Percentiles rank a stretch among this genome's conserved stretches.
phyloP scores from a whole-genome alignment of 2,329 filamentous ascomycete species.

The Colletotrichum sublineola region DNA sequence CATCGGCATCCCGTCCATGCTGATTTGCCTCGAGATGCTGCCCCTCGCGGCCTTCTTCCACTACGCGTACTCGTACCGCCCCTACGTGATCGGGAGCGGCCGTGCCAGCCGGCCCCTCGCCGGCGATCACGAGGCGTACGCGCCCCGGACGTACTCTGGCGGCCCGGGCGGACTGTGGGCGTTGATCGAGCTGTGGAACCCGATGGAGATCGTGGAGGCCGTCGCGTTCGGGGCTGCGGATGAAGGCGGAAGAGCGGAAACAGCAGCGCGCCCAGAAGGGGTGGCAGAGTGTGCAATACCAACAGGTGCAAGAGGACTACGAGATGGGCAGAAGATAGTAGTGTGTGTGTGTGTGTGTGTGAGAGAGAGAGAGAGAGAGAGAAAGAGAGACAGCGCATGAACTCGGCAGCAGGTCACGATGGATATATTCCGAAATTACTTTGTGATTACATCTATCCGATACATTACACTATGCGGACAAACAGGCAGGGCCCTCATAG shows the following conservation, averaged over 20 bases:
- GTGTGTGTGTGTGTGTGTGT: too few relatives aligned
- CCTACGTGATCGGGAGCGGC: conserved; percentile 44
- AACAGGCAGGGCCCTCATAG: background rate
- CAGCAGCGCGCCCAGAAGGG: conserved; percentile 10
- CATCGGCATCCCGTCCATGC: conserved; percentile 45
- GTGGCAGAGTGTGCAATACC: background rate
- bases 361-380: background rate
- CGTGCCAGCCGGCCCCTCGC: conserved; percentile 30
- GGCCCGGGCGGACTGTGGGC: conserved; percentile 44
- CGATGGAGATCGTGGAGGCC: conserved; percentile 31
- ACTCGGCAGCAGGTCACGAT: background rate
- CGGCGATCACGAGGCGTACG: conserved; percentile 30
- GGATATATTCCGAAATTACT: conserved; percentile 5
- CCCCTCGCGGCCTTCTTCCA: conserved; percentile 46
- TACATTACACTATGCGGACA: background rate
- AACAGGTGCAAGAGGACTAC: background rate
- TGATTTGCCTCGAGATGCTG: conserved; percentile 47
- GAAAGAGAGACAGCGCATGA: background rate
- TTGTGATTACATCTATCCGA: too few relatives aligned
- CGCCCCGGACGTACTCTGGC: conserved; percentile 44
- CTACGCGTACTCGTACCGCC: conserved; percentile 45
- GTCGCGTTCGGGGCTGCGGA: conserved; percentile 29
- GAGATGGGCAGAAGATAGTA: background rate
- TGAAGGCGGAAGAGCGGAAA: conserved; percentile 34
- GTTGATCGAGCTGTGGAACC: conserved; percentile 32